A percentile compares a stretch with the other conserved stretches of the same genome.
phyloP scores from a whole-genome alignment of 106 monocot genomes.

The Acorus gramineus region DNA sequence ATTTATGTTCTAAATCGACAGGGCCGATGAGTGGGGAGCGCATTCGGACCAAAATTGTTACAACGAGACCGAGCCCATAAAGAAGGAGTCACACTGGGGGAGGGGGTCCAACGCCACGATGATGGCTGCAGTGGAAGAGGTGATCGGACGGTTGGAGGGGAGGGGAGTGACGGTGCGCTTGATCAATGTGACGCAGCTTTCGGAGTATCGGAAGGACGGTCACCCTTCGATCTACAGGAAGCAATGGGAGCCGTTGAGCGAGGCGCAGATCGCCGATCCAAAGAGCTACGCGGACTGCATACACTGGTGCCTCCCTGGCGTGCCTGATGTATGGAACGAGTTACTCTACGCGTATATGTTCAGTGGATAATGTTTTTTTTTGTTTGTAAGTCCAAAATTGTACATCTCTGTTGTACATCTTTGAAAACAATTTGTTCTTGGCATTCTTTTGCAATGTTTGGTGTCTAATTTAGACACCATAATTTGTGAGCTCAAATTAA shows the following conservation, averaged over 20 bases:
- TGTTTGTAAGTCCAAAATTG: no score
- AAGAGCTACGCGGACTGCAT: constrained; percentile 48
- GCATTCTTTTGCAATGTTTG: no score
- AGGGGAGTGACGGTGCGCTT: constrained; percentile 47
- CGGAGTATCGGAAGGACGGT: constrained; percentile 58
- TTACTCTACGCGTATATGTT: constrained; percentile 47
- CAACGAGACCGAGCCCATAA: constrained; percentile 39
- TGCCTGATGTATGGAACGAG: constrained; percentile 69
- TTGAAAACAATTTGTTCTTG: no score
- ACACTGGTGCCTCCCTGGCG: constrained; percentile 90
- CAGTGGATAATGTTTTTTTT: no score
- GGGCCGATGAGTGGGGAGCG: constrained; percentile 46
- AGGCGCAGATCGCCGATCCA: constrained; percentile 41
- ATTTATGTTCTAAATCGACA: neutral
- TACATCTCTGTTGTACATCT: no score
- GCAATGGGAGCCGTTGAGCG: constrained; percentile 14
- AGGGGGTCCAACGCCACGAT: constrained; percentile 28
- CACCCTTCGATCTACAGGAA: constrained; percentile 56
- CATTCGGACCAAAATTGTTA: constrained; percentile 33
- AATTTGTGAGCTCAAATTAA: no score
- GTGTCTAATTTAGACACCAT: no score
- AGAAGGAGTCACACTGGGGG: constrained; percentile 21
- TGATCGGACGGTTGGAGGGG: constrained; percentile 16
- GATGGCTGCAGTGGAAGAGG: constrained; percentile 13
- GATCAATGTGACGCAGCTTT: constrained; percentile 68